These are phyloP conservation scores for Erodium chrysanthum DNA, from an alignment of 441 rosid species.

Conservation along the genomic window DNA sequence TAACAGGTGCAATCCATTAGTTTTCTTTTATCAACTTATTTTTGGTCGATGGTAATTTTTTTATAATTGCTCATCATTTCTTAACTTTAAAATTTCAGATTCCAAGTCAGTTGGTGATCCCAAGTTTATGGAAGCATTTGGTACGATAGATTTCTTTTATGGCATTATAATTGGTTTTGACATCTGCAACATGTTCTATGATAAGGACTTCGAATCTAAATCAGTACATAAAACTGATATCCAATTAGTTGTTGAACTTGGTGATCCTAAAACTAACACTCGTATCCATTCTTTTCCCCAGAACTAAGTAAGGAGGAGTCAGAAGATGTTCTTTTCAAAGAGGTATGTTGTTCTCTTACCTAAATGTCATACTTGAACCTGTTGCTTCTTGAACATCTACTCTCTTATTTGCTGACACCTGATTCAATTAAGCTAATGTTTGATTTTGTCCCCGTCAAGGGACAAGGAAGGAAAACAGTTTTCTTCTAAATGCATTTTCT, in stretches of 20 bases:
- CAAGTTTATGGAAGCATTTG: constrained; percentile 60
- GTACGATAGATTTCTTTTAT: constrained; percentile 34
- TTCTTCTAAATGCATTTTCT: neutral
- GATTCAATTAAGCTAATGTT: neutral
- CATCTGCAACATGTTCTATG: neutral
- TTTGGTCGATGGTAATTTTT: neutral
- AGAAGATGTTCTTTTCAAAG: constrained; percentile 84
- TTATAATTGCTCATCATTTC: neutral
- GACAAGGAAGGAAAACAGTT: neutral
- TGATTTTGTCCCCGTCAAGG: neutral
- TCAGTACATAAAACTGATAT: neutral
- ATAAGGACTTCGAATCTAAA: neutral
- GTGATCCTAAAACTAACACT: neutral
- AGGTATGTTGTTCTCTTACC: constrained; percentile 36
- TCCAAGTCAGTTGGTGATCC: constrained; percentile 48
- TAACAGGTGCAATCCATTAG: constrained; percentile 29
- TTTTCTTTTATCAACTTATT: neutral
- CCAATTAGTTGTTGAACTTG: neutral
- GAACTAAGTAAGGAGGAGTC: constrained; percentile 64
- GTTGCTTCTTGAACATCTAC: neutral
- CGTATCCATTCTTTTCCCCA: constrained; percentile 22
- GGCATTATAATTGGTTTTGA: constrained; percentile 4
- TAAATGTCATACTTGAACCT: neutral
- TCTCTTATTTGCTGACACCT: neutral
- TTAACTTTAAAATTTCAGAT: constrained; percentile 36